Evolutionary conservation across 495 filamentous ascomycete genomes (phyloP).

Genomic region (Trichoderma orchidacearum): DNA sequence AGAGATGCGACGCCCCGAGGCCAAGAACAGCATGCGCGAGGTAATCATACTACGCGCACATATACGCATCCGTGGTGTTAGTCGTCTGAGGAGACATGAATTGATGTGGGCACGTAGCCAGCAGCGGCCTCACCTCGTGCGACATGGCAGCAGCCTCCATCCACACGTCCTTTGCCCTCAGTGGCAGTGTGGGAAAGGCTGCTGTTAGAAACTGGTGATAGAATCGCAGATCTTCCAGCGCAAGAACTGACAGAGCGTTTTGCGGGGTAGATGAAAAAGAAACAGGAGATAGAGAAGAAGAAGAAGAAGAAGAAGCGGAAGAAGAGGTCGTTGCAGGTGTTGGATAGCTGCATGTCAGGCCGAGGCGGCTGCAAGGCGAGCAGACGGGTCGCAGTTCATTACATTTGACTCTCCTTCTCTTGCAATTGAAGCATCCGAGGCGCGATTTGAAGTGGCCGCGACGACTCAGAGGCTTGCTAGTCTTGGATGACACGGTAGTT

Average conservation of each 20-base stretch:
- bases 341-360: conserved; percentile 31
- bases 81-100: too few species aligned
- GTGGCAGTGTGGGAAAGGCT: conserved; percentile 33
- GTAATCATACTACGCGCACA: conserved; percentile 13
- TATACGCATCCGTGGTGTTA: neutral
- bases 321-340: neutral
- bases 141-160: conserved; percentile 27
- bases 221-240: conserved; percentile 27
- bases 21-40: conserved; percentile 30
- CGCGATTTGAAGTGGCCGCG: conserved; percentile 1
- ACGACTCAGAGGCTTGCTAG: neutral
- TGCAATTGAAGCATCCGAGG: conserved; percentile 36
- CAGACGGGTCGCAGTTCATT: conserved; percentile 30
- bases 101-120: neutral
- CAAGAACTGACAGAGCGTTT: conserved; percentile 10
- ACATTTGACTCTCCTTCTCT: conserved; percentile 36
- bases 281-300: neutral
- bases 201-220: conserved; percentile 33
- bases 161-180: conserved; percentile 30
- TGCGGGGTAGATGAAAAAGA: conserved; percentile 3
- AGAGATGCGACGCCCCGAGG: conserved; percentile 26
- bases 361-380: conserved; percentile 28
- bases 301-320: neutral
- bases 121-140: conserved; percentile 20
- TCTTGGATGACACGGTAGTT: neutral